A percentile compares a stretch with the other conserved stretches of the same genome.
Conservation (phyloP, 2,329 filamentous ascomycete species). For the Fusarium longipes region DNA sequence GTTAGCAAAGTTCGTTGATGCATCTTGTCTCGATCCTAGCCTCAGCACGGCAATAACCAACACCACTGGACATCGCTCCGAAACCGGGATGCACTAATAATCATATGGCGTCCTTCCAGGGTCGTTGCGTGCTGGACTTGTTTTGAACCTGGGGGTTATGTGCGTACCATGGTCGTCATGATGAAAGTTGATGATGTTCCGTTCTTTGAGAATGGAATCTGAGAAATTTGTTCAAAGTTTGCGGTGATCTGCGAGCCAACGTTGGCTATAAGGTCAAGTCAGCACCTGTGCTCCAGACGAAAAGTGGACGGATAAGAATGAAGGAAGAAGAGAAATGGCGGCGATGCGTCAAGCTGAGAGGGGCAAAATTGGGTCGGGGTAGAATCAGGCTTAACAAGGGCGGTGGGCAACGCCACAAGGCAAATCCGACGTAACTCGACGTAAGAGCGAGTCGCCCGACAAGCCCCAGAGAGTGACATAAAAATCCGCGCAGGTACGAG, state of each 20-base stretch:
- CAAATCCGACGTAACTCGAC: slow-evolving; percentile 42
- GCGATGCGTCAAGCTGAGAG: slow-evolving; percentile 33
- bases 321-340: slow-evolving; percentile 31
- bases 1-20: slow-evolving; percentile 31
- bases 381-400: slow-evolving; percentile 42
- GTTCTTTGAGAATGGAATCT: slow-evolving; percentile 39
- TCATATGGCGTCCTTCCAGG: not conserved
- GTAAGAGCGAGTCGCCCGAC: slow-evolving; percentile 28
- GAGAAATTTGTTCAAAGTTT: slow-evolving; percentile 12
- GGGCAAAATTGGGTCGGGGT: slow-evolving; percentile 44
- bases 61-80: not conserved
- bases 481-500: slow-evolving; percentile 21
- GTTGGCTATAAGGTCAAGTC: slow-evolving; percentile 35
- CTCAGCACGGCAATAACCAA: not conserved
- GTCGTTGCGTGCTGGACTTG: not conserved
- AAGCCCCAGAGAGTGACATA: slow-evolving; percentile 11
- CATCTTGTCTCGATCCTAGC: not conserved
- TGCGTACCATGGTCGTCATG: slow-evolving; percentile 66
- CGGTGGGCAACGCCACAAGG: slow-evolving; percentile 47
- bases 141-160: not conserved
- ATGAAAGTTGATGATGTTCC: slow-evolving; percentile 45
- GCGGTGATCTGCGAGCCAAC: slow-evolving; percentile 39
- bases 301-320: slow-evolving; percentile 20
- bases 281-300: slow-evolving; percentile 28
- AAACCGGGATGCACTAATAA: not conserved